These are phyloP conservation scores for Phytophthora pini DNA, from an alignment of 352 stramenopile species.

Conservation along the genomic window DNA sequence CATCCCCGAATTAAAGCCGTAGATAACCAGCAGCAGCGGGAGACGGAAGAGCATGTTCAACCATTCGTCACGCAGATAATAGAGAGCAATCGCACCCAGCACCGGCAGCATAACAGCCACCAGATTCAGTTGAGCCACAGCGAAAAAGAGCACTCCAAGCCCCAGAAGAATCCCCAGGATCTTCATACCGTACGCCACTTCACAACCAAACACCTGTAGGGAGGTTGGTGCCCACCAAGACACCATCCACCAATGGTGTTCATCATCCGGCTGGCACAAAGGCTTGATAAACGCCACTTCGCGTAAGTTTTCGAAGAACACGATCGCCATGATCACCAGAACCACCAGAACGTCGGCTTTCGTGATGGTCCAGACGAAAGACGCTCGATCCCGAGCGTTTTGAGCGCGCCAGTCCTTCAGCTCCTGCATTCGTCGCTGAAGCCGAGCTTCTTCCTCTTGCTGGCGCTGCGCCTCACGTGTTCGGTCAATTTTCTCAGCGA, in stretches of 20 bases:
- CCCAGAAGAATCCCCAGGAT: conserved; percentile 57
- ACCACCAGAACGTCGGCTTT: conserved; percentile 80
- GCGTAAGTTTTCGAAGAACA: conserved; percentile 78
- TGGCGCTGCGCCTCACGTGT: conserved; percentile 57
- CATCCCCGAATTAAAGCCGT: conserved; percentile 71
- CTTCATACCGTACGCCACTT: conserved; percentile 75
- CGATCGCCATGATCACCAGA: conserved; percentile 72
- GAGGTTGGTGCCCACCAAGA: conserved; percentile 67
- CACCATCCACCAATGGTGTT: conserved; percentile 56
- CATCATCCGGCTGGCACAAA: conserved; percentile 53
- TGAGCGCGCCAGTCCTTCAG: conserved; percentile 45
- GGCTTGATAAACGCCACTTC: conserved; percentile 70
- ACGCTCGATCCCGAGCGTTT: conserved; percentile 37
- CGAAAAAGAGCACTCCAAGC: conserved; percentile 50
- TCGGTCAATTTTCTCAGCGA: conserved; percentile 70
- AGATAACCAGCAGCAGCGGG: conserved; percentile 70
- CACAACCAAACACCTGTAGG: conserved; percentile 69
- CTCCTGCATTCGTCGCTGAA: conserved; percentile 40
- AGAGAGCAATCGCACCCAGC: conserved; percentile 52
- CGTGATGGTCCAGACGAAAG: conserved; percentile 69
- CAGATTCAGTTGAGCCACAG: conserved; percentile 72
- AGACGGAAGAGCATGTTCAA: conserved; percentile 83
- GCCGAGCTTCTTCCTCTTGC: conserved; percentile 51
- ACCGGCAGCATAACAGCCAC: conserved; percentile 63
- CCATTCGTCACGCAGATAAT: conserved; percentile 77